Conservation (phyloP, 1,284 basidiomycete species). For the Ganoderma sinense region DNA sequence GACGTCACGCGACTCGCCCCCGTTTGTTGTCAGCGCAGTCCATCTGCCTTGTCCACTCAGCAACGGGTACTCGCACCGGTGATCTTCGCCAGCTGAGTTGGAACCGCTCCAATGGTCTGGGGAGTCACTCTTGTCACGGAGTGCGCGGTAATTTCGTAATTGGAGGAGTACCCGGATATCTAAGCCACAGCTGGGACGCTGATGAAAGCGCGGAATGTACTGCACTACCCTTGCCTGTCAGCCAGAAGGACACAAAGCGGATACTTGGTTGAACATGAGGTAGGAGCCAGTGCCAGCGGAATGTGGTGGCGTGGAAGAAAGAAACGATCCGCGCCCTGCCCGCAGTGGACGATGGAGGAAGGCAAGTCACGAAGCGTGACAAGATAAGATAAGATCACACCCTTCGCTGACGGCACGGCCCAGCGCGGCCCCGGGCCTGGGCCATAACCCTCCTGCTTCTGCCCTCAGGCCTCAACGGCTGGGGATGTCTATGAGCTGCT, state of each 20-base stretch:
- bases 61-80: neutral
- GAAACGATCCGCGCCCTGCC: neutral
- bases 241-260: neutral
- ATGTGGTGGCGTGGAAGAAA: neutral
- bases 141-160: neutral
- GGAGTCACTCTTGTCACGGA: no score
- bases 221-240: neutral
- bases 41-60: conserved; percentile 8
- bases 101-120: neutral
- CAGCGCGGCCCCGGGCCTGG: neutral
- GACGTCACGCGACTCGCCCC: conserved; percentile 29
- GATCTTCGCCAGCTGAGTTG: conserved; percentile 4
- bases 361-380: neutral
- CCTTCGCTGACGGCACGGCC: neutral
- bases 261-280: neutral
- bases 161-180: neutral
- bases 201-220: neutral
- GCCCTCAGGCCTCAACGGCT: conserved; percentile 3
- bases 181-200: conserved; percentile 5
- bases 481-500: conserved; percentile 21
- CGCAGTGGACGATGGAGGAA: neutral
- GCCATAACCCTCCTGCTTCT: conserved; percentile 15
- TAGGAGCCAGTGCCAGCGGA: neutral
- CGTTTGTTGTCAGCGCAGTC: conserved; percentile 22
- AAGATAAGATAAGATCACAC: conserved; percentile 21